A percentile compares a stretch with the other conserved stretches of the same genome.
Evolutionary conservation across 805 yeast genomes (phyloP).

Genomic region (Lipomyces mesembrius): DNA sequence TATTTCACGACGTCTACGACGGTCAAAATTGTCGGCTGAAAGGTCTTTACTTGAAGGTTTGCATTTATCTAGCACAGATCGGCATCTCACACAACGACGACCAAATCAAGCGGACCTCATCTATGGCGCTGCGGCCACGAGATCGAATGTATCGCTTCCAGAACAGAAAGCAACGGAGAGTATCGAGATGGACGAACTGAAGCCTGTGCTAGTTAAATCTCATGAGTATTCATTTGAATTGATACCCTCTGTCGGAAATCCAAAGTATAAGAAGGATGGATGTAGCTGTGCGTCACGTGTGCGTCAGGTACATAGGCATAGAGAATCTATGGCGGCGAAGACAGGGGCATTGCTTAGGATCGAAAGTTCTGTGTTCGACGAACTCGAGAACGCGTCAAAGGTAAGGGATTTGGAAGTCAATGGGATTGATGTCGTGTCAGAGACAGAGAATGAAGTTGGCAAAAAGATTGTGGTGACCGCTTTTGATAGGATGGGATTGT

Average conservation of each 20-base stretch:
- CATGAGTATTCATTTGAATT: background rate
- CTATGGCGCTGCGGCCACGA: background rate
- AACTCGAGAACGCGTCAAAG: background rate
- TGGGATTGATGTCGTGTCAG: constrained; percentile 1
- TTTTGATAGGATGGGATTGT: background rate
- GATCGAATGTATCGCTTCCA: background rate
- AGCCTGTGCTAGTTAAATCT: background rate
- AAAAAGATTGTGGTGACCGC: background rate
- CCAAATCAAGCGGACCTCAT: background rate
- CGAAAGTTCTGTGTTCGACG: background rate
- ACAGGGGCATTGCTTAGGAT: background rate
- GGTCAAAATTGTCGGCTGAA: background rate
- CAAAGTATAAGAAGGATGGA: background rate
- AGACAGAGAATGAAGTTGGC: background rate
- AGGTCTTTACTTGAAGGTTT: background rate
- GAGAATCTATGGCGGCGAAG: background rate
- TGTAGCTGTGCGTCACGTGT: background rate
- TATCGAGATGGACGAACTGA: constrained; percentile 1
- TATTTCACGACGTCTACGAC: background rate
- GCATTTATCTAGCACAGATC: background rate
- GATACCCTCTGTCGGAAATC: background rate
- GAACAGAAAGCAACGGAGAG: background rate
- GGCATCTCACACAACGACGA: background rate
- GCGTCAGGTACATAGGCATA: background rate
- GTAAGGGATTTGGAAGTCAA: background rate